Percentiles rank a stretch among this genome's conserved stretches.
phyloP scores from a whole-genome alignment of 352 stramenopile species.

The Pythium dissotocum region DNA sequence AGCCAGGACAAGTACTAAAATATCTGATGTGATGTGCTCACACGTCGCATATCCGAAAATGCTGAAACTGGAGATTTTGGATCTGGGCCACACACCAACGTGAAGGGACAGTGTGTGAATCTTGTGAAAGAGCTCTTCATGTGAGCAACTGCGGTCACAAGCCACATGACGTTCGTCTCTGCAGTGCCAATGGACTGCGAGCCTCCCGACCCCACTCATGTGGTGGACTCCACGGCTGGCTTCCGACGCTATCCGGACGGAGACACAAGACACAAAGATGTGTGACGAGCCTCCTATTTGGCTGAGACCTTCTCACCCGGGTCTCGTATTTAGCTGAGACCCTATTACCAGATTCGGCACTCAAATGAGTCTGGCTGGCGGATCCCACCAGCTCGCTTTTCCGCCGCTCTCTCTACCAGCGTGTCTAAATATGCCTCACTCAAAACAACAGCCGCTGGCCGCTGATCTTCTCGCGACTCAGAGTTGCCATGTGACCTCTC shows the following conservation, averaged over 20 bases:
- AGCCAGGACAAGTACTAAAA: not conserved
- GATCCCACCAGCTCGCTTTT: not conserved
- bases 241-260: constrained; percentile 3
- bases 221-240: not conserved
- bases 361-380: not conserved
- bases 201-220: not conserved
- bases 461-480: not conserved
- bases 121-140: no score
- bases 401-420: constrained; percentile 2
- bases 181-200: not conserved
- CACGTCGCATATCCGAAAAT: not conserved
- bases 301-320: no score
- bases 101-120: no score
- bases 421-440: constrained; percentile 1
- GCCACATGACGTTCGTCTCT: not conserved
- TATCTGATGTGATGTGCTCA: not conserved
- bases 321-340: no score
- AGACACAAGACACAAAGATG: not conserved
- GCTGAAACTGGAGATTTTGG: no score
- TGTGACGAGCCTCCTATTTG: no score
- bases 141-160: not conserved
- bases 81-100: no score
- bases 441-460: not conserved
- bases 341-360: not conserved
- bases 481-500: not conserved